Base-by-base conservation (phyloP, 371 early-diverging fungal species). In the Mucor racemosus region DNA sequence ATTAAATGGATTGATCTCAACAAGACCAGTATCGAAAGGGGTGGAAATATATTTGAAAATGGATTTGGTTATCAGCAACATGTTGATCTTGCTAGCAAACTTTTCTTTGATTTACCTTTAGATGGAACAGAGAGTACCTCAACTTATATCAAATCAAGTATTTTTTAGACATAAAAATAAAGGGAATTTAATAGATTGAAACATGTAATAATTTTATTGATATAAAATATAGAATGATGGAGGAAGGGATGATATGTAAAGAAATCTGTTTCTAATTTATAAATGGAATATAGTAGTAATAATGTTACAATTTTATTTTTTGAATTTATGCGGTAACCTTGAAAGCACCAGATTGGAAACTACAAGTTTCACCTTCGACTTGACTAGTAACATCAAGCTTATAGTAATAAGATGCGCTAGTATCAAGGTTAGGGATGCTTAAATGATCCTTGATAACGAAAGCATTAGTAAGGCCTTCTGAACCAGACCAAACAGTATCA, bases 31-130 rank as follows among this genome's bases (percentile, higher is more conserved):
- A 42, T 71, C 34, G 57, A 67, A 40, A 19, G 63, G 26, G 48
- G 53, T 14, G 38, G 58, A 0, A 31, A 40, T 13, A 34, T 68
- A 5, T 66, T 72, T 26, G 55, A 57, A 13, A 63, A 68, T 1
- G 72, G 81, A 1, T 62, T 68, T 42, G 63, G 48, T 3, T 90
- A 86, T 67, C 86, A 88, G 14, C 71, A 80, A 44, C 86, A 91
- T 66, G 84, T 84, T 34, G 74, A 77, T 1, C 66, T 91, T 36
- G 92, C 92, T 14, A 76, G 90, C 35, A 75, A 86, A n/a, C 71
- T 93, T 71, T 95, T 95, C 73, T 95, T 89, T 74, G 94, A 95
- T 77, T 66, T 94, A 64, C 90, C 90, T 11, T 86, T 84, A 53
- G 87, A 91, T 55, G 93, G 90, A 4, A 60, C 74, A 4, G 88